Base-by-base conservation (phyloP, 176 grass and related monocot genomes). In the Carex kokanica region DNA sequence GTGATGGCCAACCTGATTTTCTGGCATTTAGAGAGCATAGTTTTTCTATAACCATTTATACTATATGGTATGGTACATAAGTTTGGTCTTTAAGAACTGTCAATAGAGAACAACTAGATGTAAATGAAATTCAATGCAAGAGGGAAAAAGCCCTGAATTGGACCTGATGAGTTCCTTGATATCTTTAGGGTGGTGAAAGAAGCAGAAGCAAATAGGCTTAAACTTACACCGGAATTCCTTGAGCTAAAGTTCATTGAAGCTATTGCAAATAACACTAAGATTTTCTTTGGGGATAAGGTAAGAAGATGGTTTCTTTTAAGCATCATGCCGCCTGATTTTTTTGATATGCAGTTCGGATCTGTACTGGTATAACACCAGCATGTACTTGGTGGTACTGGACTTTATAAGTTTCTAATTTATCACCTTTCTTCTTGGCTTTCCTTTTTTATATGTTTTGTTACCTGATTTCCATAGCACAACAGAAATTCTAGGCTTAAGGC, bases 201-300 rank as follows among this genome's bases (percentile, higher is more conserved):
- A 92, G 93, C 97, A 82, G 91, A 99, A 81, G 97, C 93, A 27
- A 96, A 99, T 80, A 93, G 29, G 34, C 83, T 92, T n/a, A 99
- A 96, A 78, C 97, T 99, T 83, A 94, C 97, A 63, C 89, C 97
- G 4, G 85, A 96, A 81, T 99, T 79, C 87, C 93, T 96, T 81
- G 86, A 99, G 87, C 87, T 99, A 64, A 99, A 88, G 80, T 99
- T 96, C 69, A 99, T 99, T 17, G 93, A 99, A 88, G 88, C 93
- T 51, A 91, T 99, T 74, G 82, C 91, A 8, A 99, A 99, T 62
- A 99, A 99, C 84, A 93, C 93, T 18, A 99, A 96, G 87, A 96
- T 99, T 74, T 99, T 94, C 85, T 99, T 99, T 15, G 97, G 97
- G 81, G 91, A 99, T 36, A 96, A 99, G 90, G 97, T 99, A 87